Evolutionary conservation across 495 filamentous ascomycete genomes (phyloP), one percentile per base, ranked within the genome.

Genomic region (Aspergillus nanangensis): DNA sequence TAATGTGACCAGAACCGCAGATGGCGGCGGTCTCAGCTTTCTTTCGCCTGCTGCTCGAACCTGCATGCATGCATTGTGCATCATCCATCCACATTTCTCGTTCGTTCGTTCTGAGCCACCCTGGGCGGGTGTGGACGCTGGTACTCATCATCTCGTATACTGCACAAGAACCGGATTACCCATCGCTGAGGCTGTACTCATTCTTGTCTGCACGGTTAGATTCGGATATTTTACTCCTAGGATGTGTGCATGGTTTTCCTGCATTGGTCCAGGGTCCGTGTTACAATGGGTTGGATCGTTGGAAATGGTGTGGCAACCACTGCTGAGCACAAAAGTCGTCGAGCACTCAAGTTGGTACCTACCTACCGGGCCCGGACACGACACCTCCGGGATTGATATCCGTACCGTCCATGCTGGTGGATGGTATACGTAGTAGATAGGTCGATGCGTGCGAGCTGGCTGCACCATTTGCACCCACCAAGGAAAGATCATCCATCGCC

Each of bases 251-350:
- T 45, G 48, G 22, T 33, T 45, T 38, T 17, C 48, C 48, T 50
- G 48, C 48, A 45, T 45, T 41, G 41, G 42, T 21, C 31, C 48
- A 41, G 42, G 48, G 48, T 41, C 48, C 48, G 48, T 45, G 48
- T 44, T 32, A 27, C 17, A 15, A 19, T 24, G 2, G 15, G 36
- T 17, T 18, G 14, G 15, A 27, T 17, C 23, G 9, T 14, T 18
- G 36, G 15, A 15, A 11, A 38, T 38, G 33, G 34, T 27, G 31
- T 45, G 43, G 39, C 13, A 19, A n/a, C 13, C 22, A 13, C 23
- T 21, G 10, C 4, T 14, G 10, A 3, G 11, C 18, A 32, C 36
- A 15, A 13, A 3, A 36, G 33, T 36, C 33, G n/a, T n/a, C n/a
- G n/a, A n/a, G n/a, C n/a, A n/a, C n/a, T n/a, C n/a, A 8, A 17